These are phyloP conservation scores for Penicillium concentricum DNA, from an alignment of 2,329 filamentous ascomycete genomes.

Conservation along the genomic window DNA sequence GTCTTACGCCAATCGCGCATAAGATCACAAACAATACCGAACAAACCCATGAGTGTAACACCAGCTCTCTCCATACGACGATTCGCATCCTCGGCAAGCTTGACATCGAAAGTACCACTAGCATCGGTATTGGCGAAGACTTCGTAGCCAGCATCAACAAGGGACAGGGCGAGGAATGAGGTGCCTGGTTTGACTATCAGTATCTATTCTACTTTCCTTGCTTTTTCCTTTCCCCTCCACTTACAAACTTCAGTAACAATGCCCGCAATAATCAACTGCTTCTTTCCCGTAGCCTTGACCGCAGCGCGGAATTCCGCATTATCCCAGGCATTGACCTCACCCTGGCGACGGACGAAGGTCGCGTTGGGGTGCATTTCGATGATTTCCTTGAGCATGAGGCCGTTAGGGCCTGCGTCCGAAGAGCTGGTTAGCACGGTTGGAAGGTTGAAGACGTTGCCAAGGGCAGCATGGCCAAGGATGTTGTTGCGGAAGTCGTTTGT, in stretches of 20 bases:
- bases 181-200: conserved; percentile 48
- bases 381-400: conserved; percentile 68
- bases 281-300: conserved; percentile 63
- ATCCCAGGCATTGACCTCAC: conserved; percentile 77
- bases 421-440: conserved; percentile 71
- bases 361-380: conserved; percentile 65
- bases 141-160: conserved; percentile 68
- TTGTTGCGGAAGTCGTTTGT: conserved; percentile 64
- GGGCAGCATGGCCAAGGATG: conserved; percentile 65
- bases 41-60: conserved; percentile 55
- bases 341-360: conserved; percentile 65
- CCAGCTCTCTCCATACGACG: conserved; percentile 65
- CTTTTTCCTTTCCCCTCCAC: conserved; percentile 8
- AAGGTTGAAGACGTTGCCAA: conserved; percentile 65
- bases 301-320: conserved; percentile 67
- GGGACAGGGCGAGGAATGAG: conserved; percentile 69
- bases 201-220: background rate
- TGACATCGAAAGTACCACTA: conserved; percentile 37
- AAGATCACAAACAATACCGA: conserved; percentile 64
- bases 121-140: conserved; percentile 45
- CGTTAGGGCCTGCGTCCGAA: conserved; percentile 68
- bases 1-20: conserved; percentile 69
- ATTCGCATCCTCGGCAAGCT: conserved; percentile 57
- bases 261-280: conserved; percentile 69
- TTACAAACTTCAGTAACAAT: conserved; percentile 72